Percentiles rank a stretch among this genome's conserved stretches.
These are phyloP conservation scores for Rhizopogon sp. DNA, from an alignment of 768 basidiomycete genomes.

Conservation along the genomic window DNA sequence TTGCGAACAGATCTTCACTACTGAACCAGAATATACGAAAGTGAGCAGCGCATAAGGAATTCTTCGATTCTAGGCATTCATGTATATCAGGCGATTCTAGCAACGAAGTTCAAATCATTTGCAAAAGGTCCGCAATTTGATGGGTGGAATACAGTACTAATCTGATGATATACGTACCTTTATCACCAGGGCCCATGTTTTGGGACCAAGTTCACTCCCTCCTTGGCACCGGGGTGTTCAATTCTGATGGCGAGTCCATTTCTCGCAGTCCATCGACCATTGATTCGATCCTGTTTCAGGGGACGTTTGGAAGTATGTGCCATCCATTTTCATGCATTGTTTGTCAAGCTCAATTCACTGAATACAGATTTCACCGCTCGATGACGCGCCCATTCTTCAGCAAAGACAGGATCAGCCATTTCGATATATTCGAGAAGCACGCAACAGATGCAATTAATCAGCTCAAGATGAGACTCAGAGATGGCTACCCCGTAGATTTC, in stretches of 20 bases:
- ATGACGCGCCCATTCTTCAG: slow-evolving; percentile 41
- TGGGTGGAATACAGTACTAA: not conserved
- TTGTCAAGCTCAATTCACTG: not conserved
- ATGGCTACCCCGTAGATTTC: slow-evolving; percentile 38
- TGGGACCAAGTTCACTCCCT: slow-evolving; percentile 20
- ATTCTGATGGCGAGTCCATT: slow-evolving; percentile 30
- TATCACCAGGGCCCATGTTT: slow-evolving; percentile 17
- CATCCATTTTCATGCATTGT: not conserved
- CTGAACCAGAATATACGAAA: slow-evolving; percentile 37
- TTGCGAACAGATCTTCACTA: slow-evolving; percentile 28
- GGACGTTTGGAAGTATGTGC: slow-evolving; percentile 35
- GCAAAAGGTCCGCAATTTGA: slow-evolving; percentile 28
- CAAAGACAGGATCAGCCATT: slow-evolving; percentile 34
- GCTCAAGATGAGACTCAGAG: slow-evolving; percentile 25
- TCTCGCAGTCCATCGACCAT: not conserved
- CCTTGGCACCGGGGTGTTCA: slow-evolving; percentile 35
- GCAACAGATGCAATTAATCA: slow-evolving; percentile 27
- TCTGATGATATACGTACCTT: not conserved
- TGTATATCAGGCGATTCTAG: slow-evolving; percentile 27
- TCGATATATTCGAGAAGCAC: slow-evolving; percentile 35
- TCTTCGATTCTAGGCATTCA: not conserved
- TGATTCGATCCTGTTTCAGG: slow-evolving; percentile 8
- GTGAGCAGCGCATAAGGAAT: slow-evolving; percentile 9
- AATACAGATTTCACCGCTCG: slow-evolving; percentile 32
- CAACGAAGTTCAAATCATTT: slow-evolving; percentile 31